These are phyloP conservation scores for Hygrocybe coccinea DNA, from an alignment of 768 basidiomycete species.

Conservation along the genomic window DNA sequence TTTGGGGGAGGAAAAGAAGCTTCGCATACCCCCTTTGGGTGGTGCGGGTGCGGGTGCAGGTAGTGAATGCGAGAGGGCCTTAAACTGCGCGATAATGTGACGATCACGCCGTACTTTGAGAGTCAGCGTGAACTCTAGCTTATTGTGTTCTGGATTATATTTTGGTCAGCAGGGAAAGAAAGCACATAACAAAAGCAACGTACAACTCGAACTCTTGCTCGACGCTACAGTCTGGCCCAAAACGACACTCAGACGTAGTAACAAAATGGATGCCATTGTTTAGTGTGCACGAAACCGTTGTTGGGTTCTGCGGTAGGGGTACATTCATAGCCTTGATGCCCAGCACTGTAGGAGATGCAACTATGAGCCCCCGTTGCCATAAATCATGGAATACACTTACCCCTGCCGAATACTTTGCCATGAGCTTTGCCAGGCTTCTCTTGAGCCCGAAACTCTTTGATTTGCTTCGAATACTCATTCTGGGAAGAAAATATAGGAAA, in stretches of 20 bases:
- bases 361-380: neutral
- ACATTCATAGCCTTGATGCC: slow-evolving; percentile 68
- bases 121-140: slow-evolving; percentile 90
- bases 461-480: slow-evolving; percentile 93
- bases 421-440: slow-evolving; percentile 75
- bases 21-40: slow-evolving; percentile 65
- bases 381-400: slow-evolving; percentile 36
- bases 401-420: slow-evolving; percentile 93
- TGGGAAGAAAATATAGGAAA: slow-evolving; percentile 27
- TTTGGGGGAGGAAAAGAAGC: slow-evolving; percentile 76
- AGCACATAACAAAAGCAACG: slow-evolving; percentile 23
- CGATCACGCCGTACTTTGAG: slow-evolving; percentile 83
- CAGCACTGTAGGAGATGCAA: slow-evolving; percentile 50
- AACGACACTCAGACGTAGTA: slow-evolving; percentile 73
- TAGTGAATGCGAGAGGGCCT: slow-evolving; percentile 51
- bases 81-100: slow-evolving; percentile 77
- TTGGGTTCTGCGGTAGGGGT: slow-evolving; percentile 73
- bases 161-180: neutral
- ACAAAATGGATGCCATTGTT: slow-evolving; percentile 98
- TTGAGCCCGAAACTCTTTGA: slow-evolving; percentile 72
- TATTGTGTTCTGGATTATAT: slow-evolving; percentile 69
- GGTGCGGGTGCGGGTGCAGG: slow-evolving; percentile 39
- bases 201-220: slow-evolving; percentile 91
- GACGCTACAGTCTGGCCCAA: slow-evolving; percentile 57
- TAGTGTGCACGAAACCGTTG: slow-evolving; percentile 76